A percentile compares a stretch with the other conserved stretches of the same genome.
Conservation (phyloP, 2,329 filamentous ascomycete genomes). For the Rhynchosporium agropyri region DNA sequence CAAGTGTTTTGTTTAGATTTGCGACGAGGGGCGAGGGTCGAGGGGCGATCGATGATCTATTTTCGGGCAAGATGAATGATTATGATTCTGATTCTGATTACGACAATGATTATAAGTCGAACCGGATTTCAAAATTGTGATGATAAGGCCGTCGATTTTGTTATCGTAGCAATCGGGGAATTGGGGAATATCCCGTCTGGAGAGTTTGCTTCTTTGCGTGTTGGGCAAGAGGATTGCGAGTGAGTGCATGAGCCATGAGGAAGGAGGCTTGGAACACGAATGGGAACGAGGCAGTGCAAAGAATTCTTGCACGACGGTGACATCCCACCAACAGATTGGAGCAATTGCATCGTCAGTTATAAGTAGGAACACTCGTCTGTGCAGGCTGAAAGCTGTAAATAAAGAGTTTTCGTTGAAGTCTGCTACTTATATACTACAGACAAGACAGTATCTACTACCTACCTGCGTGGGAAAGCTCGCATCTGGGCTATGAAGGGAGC, state of each 20-base stretch:
- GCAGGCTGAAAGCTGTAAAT: not conserved
- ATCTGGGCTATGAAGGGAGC: too few species aligned
- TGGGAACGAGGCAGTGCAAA: conserved; percentile 12
- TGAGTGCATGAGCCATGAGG: not conserved
- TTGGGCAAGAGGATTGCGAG: too few species aligned
- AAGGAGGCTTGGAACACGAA: not conserved
- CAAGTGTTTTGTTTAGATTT: conserved; percentile 17
- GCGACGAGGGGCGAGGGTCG: not conserved
- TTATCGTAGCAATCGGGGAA: not conserved
- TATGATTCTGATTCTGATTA: too few species aligned
- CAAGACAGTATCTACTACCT: too few species aligned
- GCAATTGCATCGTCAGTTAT: not conserved
- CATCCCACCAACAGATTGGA: not conserved
- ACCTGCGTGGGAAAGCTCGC: too few species aligned
- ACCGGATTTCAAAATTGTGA: too few species aligned
- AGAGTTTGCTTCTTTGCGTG: not conserved
- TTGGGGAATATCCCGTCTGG: not conserved
- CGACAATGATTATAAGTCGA: too few species aligned
- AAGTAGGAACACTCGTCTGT: not conserved
- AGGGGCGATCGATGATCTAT: not conserved
- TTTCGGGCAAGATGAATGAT: not conserved
- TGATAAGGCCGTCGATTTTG: not conserved
- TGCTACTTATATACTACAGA: too few species aligned
- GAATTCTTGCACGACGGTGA: conserved; percentile 6
- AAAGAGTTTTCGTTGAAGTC: too few species aligned